These are phyloP conservation scores for Ilex asprella DNA, from an alignment of 257 asterid species.

Conservation along the genomic window DNA sequence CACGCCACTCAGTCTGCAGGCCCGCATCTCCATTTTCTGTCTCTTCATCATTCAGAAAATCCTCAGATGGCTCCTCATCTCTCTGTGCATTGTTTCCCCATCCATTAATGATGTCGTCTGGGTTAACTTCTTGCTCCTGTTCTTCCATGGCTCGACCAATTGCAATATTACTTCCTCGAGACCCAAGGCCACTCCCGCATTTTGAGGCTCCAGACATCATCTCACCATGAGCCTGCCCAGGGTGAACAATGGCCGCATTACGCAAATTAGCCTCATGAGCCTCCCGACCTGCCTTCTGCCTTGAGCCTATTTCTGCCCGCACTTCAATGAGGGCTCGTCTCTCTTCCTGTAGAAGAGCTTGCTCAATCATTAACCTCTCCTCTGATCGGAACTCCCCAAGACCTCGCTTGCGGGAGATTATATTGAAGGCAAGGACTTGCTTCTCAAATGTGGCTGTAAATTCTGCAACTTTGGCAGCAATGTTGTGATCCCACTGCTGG, in stretches of 20 bases:
- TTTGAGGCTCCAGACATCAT: constrained; percentile 75
- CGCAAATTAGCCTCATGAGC: constrained; percentile 65
- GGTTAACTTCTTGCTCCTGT: constrained; percentile 57
- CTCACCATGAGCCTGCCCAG: constrained; percentile 67
- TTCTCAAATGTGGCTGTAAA: constrained; percentile 97
- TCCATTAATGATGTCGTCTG: constrained; percentile 57
- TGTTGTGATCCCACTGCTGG: constrained; percentile 97
- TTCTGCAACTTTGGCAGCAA: constrained; percentile 92
- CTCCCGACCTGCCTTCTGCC: constrained; percentile 56
- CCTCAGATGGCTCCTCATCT: constrained; percentile 96
- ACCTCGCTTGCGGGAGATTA: constrained; percentile 72
- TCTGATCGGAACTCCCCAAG: constrained; percentile 91
- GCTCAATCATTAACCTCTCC: constrained; percentile 96
- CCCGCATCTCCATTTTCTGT: constrained; percentile 38
- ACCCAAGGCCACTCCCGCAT: constrained; percentile 56
- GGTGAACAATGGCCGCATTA: constrained; percentile 68
- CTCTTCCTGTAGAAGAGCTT: constrained; percentile 75
- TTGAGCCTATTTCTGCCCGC: constrained; percentile 60
- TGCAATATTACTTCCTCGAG: constrained; percentile 42
- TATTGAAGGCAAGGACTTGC: constrained; percentile 93
- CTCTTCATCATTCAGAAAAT: constrained; percentile 90
- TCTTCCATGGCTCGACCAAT: constrained; percentile 47
- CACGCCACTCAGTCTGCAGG: constrained; percentile 38
- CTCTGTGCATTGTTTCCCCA: constrained; percentile 62
- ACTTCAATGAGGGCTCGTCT: constrained; percentile 50